phyloP scores from a whole-genome alignment of 2,329 filamentous ascomycete species.

The Arthrinium phaeospermum region DNA sequence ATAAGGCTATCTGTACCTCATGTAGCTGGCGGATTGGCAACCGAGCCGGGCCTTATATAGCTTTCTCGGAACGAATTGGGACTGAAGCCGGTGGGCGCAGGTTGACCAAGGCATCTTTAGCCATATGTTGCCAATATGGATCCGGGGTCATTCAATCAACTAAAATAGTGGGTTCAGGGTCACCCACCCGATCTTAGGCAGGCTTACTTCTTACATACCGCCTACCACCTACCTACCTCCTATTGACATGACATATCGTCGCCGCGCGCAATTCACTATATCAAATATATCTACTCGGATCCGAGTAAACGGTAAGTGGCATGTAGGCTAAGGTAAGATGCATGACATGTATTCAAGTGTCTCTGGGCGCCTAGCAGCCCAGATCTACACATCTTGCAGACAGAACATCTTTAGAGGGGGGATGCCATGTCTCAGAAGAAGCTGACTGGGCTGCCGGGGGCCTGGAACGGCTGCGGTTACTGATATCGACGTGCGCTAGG shows the following conservation, averaged over 20 bases:
- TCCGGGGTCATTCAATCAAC: conserved; percentile 1
- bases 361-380: background rate
- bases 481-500: background rate
- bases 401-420: background rate
- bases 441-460: background rate
- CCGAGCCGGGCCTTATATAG: background rate
- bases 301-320: no score
- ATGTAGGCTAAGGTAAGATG: background rate
- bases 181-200: background rate
- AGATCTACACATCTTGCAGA: background rate
- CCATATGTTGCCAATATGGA: background rate
- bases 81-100: background rate
- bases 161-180: background rate
- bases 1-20: background rate
- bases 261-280: background rate
- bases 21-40: background rate
- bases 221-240: background rate
- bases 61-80: background rate
- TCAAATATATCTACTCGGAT: background rate
- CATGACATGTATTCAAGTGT: background rate
- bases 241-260: background rate
- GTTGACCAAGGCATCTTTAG: background rate
- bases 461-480: background rate
- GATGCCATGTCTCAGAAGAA: background rate
- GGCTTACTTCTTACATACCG: background rate